These are phyloP conservation scores for Auriscalpium vulgare DNA, from an alignment of 768 basidiomycete species.

Conservation along the genomic window DNA sequence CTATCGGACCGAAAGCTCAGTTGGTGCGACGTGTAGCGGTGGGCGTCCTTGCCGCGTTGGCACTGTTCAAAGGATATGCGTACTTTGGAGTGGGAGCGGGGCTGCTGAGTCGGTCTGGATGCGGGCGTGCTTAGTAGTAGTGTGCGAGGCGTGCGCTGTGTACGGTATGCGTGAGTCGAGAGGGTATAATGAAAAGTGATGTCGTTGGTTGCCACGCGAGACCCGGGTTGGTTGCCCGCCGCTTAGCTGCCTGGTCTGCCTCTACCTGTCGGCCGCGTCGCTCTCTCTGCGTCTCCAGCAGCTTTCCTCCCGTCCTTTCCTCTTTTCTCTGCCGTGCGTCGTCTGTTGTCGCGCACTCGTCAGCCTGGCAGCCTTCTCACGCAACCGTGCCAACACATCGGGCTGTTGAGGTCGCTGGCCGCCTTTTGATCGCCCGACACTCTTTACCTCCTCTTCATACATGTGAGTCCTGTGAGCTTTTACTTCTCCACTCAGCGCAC, in stretches of 20 bases:
- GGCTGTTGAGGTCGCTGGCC: slow-evolving; percentile 5
- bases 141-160: too few relatives aligned
- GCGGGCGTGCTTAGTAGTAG: too few relatives aligned
- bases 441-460: slow-evolving; percentile 1
- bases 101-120: background rate
- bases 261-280: too few relatives aligned
- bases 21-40: background rate
- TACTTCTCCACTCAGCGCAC: background rate
- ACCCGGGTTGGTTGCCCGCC: too few relatives aligned
- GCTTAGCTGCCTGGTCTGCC: too few relatives aligned
- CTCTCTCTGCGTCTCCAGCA: background rate
- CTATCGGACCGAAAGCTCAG: slow-evolving; percentile 23
- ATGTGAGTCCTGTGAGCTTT: slow-evolving; percentile 6
- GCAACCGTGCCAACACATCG: background rate
- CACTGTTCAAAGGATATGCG: background rate
- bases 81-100: background rate
- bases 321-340: slow-evolving; percentile 2
- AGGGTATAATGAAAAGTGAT: too few relatives aligned
- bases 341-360: background rate
- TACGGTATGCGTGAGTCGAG: too few relatives aligned
- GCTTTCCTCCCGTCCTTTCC: slow-evolving; percentile 1
- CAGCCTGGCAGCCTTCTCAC: background rate
- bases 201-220: too few relatives aligned
- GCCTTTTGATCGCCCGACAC: slow-evolving; percentile 3
- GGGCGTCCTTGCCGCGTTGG: background rate